Evolutionary conservation across 805 yeast species (phyloP).

Genomic region (Pichia cephalocereana): DNA sequence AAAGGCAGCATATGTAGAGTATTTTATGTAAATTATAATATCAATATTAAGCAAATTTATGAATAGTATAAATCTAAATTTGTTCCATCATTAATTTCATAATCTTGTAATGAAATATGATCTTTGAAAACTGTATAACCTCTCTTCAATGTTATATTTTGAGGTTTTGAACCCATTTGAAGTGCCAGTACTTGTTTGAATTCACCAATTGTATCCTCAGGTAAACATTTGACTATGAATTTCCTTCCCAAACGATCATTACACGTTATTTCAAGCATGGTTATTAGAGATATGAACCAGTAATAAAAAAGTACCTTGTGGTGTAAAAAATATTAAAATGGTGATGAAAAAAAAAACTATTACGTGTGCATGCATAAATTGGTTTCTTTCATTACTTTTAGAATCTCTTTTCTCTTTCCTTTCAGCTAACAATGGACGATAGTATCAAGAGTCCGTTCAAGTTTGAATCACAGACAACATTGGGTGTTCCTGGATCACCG

Average conservation of each 20-base stretch:
- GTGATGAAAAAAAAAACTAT: background rate
- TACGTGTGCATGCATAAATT: too few species aligned
- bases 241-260: slow-evolving; percentile 83
- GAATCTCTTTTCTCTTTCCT: too few species aligned
- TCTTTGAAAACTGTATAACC: slow-evolving; percentile 81
- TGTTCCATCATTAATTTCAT: slow-evolving; percentile 86
- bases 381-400: too few species aligned
- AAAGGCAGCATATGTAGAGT: slow-evolving; percentile 33
- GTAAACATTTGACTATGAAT: slow-evolving; percentile 77
- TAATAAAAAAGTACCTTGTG: background rate
- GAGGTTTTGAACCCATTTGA: slow-evolving; percentile 70
- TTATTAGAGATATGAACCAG: background rate
- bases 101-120: slow-evolving; percentile 87
- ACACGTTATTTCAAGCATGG: slow-evolving; percentile 64
- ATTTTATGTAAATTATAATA: slow-evolving; percentile 26
- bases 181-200: slow-evolving; percentile 75
- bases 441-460: background rate
- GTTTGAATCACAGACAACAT: background rate
- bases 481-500: background rate
- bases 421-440: background rate
- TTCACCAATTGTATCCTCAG: slow-evolving; percentile 81
- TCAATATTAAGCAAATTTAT: background rate
- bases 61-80: slow-evolving; percentile 76
- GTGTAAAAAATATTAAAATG: background rate
- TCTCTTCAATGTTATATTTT: slow-evolving; percentile 65